Conservation (phyloP, 495 filamentous ascomycete genomes). For the Annulohypoxylon moriforme region DNA sequence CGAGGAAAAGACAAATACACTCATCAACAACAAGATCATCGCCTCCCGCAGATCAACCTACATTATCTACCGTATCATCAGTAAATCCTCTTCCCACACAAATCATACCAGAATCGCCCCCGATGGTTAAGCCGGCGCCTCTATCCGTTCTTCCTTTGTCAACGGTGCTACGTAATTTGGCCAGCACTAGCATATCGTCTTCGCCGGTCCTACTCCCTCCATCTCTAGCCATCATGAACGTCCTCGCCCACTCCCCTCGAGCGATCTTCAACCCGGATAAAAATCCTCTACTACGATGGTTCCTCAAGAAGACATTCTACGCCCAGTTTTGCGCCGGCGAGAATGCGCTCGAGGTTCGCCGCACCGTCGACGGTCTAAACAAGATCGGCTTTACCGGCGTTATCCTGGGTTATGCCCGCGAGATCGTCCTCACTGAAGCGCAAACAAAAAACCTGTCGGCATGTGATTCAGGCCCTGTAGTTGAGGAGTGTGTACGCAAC, state of each 20-base stretch:
- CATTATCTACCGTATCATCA: constrained; percentile 35
- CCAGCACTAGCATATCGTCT: constrained; percentile 83
- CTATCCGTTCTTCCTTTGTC: constrained; percentile 79
- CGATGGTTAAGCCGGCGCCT: constrained; percentile 58
- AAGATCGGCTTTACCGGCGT: constrained; percentile 78
- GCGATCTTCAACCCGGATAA: constrained; percentile 67
- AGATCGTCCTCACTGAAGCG: constrained; percentile 72
- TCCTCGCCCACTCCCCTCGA: constrained; percentile 75
- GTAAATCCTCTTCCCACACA: constrained; percentile 34
- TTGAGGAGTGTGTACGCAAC: constrained; percentile 59
- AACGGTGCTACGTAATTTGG: constrained; percentile 79
- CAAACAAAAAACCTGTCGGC: constrained; percentile 55
- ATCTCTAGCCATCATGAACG: constrained; percentile 73
- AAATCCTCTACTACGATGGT: constrained; percentile 65
- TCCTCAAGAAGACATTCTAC: constrained; percentile 84
- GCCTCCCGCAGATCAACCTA: constrained; percentile 47
- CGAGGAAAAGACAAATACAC: constrained; percentile 50
- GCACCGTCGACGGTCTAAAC: constrained; percentile 69
- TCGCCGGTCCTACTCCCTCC: constrained; percentile 76
- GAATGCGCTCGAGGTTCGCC: constrained; percentile 68
- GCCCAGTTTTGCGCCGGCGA: constrained; percentile 86
- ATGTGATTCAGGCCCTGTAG: constrained; percentile 46
- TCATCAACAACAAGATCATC: constrained; percentile 54
- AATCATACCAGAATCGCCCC: constrained; percentile 24
- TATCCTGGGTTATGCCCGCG: constrained; percentile 80